These are phyloP conservation scores for Diaporthe ilicicola DNA, from an alignment of 2,329 filamentous ascomycete genomes.

Conservation along the genomic window DNA sequence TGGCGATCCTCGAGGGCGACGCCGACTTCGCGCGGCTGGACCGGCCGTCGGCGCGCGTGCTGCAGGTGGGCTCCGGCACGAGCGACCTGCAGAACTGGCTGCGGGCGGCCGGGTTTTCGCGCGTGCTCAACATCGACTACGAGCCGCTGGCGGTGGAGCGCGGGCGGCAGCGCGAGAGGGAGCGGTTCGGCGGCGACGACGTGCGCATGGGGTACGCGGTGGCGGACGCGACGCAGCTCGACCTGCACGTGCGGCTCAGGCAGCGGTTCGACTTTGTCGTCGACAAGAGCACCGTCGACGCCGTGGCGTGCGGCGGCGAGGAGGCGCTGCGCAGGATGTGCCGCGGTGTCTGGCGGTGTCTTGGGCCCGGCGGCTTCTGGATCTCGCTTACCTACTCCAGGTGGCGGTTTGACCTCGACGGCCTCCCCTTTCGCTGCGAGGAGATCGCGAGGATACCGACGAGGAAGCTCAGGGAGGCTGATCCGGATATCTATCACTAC, in stretches of 20 bases:
- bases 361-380: slow-evolving; percentile 52
- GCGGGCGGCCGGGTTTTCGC: slow-evolving; percentile 50
- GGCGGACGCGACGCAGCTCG: slow-evolving; percentile 54
- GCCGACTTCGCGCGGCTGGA: slow-evolving; percentile 44
- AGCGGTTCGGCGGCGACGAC: slow-evolving; percentile 55
- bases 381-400: slow-evolving; percentile 58
- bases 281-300: slow-evolving; percentile 60
- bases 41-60: slow-evolving; percentile 43
- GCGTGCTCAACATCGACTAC: slow-evolving; percentile 59
- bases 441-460: slow-evolving; percentile 53
- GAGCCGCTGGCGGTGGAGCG: slow-evolving; percentile 56
- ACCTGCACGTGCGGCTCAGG: not conserved
- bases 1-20: slow-evolving; percentile 44
- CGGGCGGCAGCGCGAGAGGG: slow-evolving; percentile 50
- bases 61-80: slow-evolving; percentile 59
- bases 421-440: slow-evolving; percentile 51
- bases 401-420: slow-evolving; percentile 48
- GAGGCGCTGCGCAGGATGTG: slow-evolving; percentile 50
- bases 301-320: slow-evolving; percentile 55
- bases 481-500: slow-evolving; percentile 57
- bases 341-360: slow-evolving; percentile 43
- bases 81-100: slow-evolving; percentile 59
- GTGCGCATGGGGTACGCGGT: slow-evolving; percentile 53
- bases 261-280: slow-evolving; percentile 51
- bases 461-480: slow-evolving; percentile 48